Evolutionary conservation across 352 stramenopile genomes (phyloP).

Genomic region (Phytophthora capsici): DNA sequence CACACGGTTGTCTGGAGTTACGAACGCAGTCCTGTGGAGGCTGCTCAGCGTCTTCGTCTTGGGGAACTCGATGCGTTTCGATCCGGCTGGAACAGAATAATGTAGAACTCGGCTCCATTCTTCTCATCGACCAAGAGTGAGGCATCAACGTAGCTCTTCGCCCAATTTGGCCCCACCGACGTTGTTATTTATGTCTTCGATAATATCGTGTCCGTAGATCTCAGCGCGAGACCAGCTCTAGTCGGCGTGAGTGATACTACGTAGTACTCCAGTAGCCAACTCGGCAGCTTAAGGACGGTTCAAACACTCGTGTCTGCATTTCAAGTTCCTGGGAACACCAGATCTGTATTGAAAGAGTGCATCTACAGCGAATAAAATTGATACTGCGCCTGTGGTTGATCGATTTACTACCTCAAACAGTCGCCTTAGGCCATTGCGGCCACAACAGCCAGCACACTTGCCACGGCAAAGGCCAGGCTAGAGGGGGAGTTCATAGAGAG

Average conservation of each 20-base stretch:
- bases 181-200: constrained; percentile 85
- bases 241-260: constrained; percentile 39
- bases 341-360: constrained; percentile 28
- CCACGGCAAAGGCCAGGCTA: constrained; percentile 19
- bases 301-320: too few species aligned
- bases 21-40: constrained; percentile 47
- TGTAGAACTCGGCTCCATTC: constrained; percentile 61
- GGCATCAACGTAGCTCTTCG: constrained; percentile 55
- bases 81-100: constrained; percentile 56
- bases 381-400: too few species aligned
- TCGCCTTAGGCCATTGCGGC: constrained; percentile 19
- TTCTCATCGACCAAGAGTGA: neutral
- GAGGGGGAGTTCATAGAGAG: constrained; percentile 19
- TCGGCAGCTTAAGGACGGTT: constrained; percentile 35
- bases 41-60: constrained; percentile 27
- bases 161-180: constrained; percentile 79
- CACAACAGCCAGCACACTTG: constrained; percentile 19
- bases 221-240: constrained; percentile 69
- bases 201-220: constrained; percentile 83
- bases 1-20: constrained; percentile 47
- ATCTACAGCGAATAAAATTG: constrained; percentile 38
- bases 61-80: constrained; percentile 44
- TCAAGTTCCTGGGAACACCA: neutral
- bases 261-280: constrained; percentile 39
- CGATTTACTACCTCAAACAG: constrained; percentile 7